Evolutionary conservation across 2,329 filamentous ascomycete species (phyloP), one percentile per base, ranked within the genome.

Genomic region (Nemania abortiva): DNA sequence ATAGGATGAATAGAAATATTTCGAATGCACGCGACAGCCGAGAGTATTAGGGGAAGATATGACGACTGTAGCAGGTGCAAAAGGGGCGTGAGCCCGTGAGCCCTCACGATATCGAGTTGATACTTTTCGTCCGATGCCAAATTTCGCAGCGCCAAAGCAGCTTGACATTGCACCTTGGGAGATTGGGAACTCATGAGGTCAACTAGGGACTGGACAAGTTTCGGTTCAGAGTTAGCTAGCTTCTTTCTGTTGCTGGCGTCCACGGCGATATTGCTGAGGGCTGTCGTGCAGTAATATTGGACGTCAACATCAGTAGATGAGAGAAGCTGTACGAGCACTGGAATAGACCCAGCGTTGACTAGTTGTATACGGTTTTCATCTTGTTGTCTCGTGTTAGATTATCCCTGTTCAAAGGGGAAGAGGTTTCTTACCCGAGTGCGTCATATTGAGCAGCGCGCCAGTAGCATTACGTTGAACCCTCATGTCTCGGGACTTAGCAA

Each of bases 221-320:
- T 93, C 24, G 93, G 90, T 80, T 99, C 96, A 9, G 92, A 95
- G 77, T 97, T 91, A 34, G 95, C 94, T 63, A 99, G 88, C 79
- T 95, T 94, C 78, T 95, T 94, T 74, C 96, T 88, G 83, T 98
- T 98, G 77, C 90, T 92, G 54, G 92, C 88, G 79, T 99, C 96
- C 63, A 99, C 96, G 6, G 96, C 96, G 75, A 99, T 99, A 81
- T 99, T 99, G 86, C 95, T 98, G 67, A 99, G 88, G 13, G 96
- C 96, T 4, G 96, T 99, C 20, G 96, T 99, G 84, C 96, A 99
- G 83, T 99, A 99, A 83, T 99, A 99, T 83, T 99, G 96, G 37
- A 99, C 96, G 79, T 99, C 96, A 74, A 98, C 95, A 78, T 99
- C 96, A 67, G 91, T 85, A 29, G 96, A 98, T 9, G 93, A 94